phyloP scores from a whole-genome alignment of 495 filamentous ascomycete species.

The Penicillium ucsense region DNA sequence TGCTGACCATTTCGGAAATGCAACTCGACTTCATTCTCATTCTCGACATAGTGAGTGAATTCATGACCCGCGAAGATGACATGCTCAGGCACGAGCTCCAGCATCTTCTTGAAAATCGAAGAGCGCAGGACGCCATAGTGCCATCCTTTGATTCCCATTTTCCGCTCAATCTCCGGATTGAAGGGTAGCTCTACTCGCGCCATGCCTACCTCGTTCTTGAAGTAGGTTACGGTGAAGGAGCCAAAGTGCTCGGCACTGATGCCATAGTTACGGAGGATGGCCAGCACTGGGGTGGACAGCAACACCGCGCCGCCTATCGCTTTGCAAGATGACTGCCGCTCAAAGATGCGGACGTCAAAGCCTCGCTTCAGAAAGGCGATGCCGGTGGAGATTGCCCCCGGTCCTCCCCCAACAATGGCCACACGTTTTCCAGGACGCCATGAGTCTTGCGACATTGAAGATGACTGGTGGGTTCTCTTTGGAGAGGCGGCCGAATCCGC shows the following conservation, averaged over 20 bases:
- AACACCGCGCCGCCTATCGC: conserved; percentile 6
- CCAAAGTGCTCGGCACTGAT: background rate
- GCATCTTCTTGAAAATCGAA: conserved; percentile 11
- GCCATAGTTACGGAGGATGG: conserved; percentile 6
- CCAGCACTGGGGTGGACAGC: conserved; percentile 3
- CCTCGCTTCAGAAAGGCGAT: conserved; percentile 6
- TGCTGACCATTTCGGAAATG: conserved; percentile 4
- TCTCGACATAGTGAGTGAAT: conserved; percentile 2
- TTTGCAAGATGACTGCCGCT: conserved; percentile 5
- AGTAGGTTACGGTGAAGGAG: conserved; percentile 7
- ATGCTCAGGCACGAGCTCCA: conserved; percentile 6
- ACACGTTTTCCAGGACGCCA: conserved; percentile 6
- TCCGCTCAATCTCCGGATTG: conserved; percentile 7
- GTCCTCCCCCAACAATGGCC: conserved; percentile 7
- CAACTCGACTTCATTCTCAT: conserved; percentile 2
- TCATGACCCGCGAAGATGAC: conserved; percentile 6
- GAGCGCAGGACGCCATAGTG: conserved; percentile 13
- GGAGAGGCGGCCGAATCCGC: too few species aligned
- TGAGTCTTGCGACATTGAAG: too few species aligned
- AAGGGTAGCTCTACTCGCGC: conserved; percentile 11
- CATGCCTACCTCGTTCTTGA: conserved; percentile 1
- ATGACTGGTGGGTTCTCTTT: too few species aligned
- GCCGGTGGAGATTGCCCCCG: conserved; percentile 3
- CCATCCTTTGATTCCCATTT: conserved; percentile 15
- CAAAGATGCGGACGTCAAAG: conserved; percentile 6